Percentiles rank a stretch among this genome's conserved stretches.
phyloP scores from a whole-genome alignment of 257 asterid genomes.

The Verbena officinalis region DNA sequence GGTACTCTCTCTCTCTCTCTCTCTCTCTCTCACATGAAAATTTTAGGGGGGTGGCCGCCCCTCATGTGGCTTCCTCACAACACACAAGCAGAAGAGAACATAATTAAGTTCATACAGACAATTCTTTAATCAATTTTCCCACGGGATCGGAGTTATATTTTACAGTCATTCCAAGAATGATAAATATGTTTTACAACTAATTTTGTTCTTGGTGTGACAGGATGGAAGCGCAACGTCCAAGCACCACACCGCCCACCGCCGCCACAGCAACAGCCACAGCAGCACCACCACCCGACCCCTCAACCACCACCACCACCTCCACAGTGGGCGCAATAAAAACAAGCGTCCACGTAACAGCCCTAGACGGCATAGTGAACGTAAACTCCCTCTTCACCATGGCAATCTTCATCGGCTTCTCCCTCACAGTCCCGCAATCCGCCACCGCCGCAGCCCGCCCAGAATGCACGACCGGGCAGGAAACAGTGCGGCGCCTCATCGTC shows the following conservation, averaged over 20 bases:
- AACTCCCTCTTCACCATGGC: conserved; percentile 28
- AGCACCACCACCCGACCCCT: not conserved
- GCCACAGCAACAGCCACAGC: not conserved
- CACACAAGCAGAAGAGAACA: too few species aligned
- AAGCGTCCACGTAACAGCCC: conserved; percentile 23
- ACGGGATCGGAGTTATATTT: too few species aligned
- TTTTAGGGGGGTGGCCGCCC: too few species aligned
- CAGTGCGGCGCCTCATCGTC: conserved; percentile 28
- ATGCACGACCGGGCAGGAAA: conserved; percentile 25
- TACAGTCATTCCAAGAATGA: too few species aligned
- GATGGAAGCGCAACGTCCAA: not conserved
- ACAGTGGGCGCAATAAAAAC: not conserved
- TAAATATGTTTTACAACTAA: too few species aligned
- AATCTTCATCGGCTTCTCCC: conserved; percentile 32
- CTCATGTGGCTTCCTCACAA: too few species aligned
- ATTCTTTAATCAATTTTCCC: too few species aligned
- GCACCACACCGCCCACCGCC: not conserved
- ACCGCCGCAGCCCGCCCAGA: conserved; percentile 20
- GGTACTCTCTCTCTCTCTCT: not conserved
- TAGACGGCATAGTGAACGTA: conserved; percentile 19
- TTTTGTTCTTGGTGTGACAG: not conserved
- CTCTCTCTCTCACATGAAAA: not conserved
- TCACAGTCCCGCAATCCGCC: conserved; percentile 24
- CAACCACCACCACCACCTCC: not conserved
- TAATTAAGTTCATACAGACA: too few species aligned